Evolutionary conservation across 192 early-diverging fungal species (phyloP), one percentile per base, ranked within the genome.

Genomic region (Allomyces javanicus): DNA sequence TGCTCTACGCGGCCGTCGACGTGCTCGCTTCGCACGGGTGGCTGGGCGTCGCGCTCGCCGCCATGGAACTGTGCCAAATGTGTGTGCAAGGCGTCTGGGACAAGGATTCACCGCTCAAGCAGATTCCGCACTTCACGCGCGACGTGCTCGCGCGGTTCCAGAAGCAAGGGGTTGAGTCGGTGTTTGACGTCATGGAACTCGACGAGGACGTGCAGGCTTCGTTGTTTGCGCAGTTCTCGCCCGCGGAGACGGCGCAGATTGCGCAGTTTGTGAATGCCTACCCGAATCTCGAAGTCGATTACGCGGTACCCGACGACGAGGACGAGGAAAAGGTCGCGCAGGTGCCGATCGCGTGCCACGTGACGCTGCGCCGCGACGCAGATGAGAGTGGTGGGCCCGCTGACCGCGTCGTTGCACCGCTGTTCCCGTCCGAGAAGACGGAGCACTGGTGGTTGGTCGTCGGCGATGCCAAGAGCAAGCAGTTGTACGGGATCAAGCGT

Each of bases 1-100:
- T 99, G 63, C 67, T 97, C 62, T 94, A 99, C 70, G 93, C 95
- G 0, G 79, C 86, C 67, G 93, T 96, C 12, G 93, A 99, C 74
- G 93, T 96, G 25, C 86, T 95, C 63, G 89, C 90, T 63, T 88
- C 87, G 40, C 86, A 90, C 69, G 91, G 89, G 22, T 96, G 90
- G 91, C 76, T 97, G 67, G 78, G 81, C 9, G 91, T 92, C 3
- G 92, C 93, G 11, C 71, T 97, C 67, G 82, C 88, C 0, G 78
- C 92, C 17, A 99, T 99, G 96, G 96, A 99, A 72, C 71, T 99
- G 73, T 84, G 88, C 33, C 96, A 99, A 76, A 97, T 97, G 94
- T 76, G 75, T 40, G 93, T 99, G 19, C 96, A 99, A 75, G 93
- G 93, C 0, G 79, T 96, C 62, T 97, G 94, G 96, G 89, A 97